A percentile compares a stretch with the other conserved stretches of the same genome.
Evolutionary conservation across 2,329 filamentous ascomycete genomes (phyloP).

Genomic region (Fusarium sp.): DNA sequence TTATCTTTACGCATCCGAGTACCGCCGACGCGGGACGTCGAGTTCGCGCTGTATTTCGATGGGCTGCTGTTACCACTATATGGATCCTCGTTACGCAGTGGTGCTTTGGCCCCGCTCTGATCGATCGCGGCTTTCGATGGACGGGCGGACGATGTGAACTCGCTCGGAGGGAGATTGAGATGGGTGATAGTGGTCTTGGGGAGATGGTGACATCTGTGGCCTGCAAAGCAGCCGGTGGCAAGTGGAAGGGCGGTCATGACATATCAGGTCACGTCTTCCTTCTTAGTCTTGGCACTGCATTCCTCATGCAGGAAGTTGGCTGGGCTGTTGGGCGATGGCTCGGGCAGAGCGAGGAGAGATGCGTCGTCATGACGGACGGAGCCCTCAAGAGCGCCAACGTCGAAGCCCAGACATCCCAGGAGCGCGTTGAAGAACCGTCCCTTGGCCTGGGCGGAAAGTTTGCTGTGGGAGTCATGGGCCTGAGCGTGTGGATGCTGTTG

Average conservation of each 20-base stretch:
- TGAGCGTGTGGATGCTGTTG: conserved; percentile 94
- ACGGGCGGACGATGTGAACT: conserved; percentile 85
- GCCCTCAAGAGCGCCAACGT: conserved; percentile 66
- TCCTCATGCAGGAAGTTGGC: conserved; percentile 79
- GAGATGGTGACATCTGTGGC: conserved; percentile 74
- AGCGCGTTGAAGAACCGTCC: conserved; percentile 38
- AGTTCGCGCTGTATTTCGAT: conserved; percentile 70
- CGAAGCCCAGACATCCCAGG: conserved; percentile 50
- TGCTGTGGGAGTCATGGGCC: conserved; percentile 67
- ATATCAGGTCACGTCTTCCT: conserved; percentile 96
- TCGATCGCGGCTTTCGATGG: conserved; percentile 87
- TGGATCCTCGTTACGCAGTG: conserved; percentile 95
- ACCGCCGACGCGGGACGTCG: conserved; percentile 50
- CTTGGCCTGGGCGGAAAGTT: conserved; percentile 62
- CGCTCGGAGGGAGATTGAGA: conserved; percentile 56
- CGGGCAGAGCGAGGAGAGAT: conserved; percentile 65
- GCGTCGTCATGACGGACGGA: conserved; percentile 71
- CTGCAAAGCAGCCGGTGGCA: conserved; percentile 82
- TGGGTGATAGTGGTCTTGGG: conserved; percentile 56
- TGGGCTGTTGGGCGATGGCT: conserved; percentile 62
- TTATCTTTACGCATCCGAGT: conserved; percentile 72
- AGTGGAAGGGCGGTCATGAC: conserved; percentile 93
- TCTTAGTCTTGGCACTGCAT: conserved; percentile 81
- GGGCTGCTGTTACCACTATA: conserved; percentile 72
- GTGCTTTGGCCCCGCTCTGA: conserved; percentile 91